Percentiles rank a stretch among this genome's conserved stretches.
phyloP scores from a whole-genome alignment of 768 basidiomycete genomes.

The Daedaleopsis sinensis region DNA sequence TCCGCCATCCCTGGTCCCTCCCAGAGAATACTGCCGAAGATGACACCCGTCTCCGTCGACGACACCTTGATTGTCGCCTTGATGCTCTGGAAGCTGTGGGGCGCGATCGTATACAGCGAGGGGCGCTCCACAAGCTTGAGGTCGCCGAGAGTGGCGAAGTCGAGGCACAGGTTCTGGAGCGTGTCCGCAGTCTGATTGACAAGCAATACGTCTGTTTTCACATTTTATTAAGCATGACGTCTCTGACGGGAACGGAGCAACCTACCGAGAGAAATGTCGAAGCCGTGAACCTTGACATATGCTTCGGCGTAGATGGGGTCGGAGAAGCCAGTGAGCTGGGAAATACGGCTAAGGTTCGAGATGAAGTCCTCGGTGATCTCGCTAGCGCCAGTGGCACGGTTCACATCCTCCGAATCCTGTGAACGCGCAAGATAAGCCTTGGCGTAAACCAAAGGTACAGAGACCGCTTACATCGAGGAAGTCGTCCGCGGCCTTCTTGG shows the following conservation, averaged over 20 bases:
- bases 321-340: constrained; percentile 96
- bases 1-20: constrained; percentile 88
- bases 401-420: constrained; percentile 90
- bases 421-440: background rate
- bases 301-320: constrained; percentile 99
- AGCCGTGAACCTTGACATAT: constrained; percentile 96
- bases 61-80: constrained; percentile 99
- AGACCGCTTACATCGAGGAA: constrained; percentile 61
- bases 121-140: constrained; percentile 98
- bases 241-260: background rate
- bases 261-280: constrained; percentile 90
- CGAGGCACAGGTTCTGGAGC: constrained; percentile 93
- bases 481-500: constrained; percentile 86
- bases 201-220: constrained; percentile 77
- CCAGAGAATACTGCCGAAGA: constrained; percentile 98
- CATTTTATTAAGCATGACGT: background rate
- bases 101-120: constrained; percentile 88
- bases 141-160: constrained; percentile 97
- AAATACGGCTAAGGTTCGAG: constrained; percentile 90
- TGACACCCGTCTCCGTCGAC: constrained; percentile 97
- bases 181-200: constrained; percentile 97
- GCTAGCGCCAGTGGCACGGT: constrained; percentile 82
- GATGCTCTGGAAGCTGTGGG: constrained; percentile 97
- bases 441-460: background rate
- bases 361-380: constrained; percentile 92